These are phyloP conservation scores for Vachellia collinsii DNA, from an alignment of 306 rosid genomes.

Conservation along the genomic window DNA sequence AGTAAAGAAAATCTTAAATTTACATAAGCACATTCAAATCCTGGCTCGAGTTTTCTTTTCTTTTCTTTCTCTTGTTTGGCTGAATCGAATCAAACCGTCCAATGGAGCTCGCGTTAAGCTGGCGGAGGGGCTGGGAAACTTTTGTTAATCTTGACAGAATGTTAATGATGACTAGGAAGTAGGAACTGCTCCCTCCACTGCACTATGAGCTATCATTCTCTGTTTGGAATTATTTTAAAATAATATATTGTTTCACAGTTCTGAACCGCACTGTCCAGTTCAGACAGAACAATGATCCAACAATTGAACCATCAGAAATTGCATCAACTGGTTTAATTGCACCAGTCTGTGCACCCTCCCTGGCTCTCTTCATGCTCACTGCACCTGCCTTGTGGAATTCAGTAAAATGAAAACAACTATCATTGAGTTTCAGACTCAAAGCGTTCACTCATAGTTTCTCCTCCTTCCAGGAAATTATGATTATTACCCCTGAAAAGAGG, in stretches of 20 bases:
- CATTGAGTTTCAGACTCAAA: slow-evolving; percentile 26
- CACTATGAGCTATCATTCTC: too few species aligned
- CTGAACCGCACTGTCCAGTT: slow-evolving; percentile 61
- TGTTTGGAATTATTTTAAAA: too few species aligned
- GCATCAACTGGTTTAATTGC: slow-evolving; percentile 44
- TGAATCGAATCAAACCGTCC: slow-evolving; percentile 47
- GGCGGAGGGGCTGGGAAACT: slow-evolving; percentile 10
- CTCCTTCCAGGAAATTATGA: slow-evolving; percentile 16
- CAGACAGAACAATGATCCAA: slow-evolving; percentile 57
- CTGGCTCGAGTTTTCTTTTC: too few species aligned
- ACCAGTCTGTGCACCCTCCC: slow-evolving; percentile 8
- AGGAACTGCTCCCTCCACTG: too few species aligned
- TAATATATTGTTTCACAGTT: slow-evolving; percentile 32
- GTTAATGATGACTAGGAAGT: background rate
- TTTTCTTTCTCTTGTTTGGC: slow-evolving; percentile 1
- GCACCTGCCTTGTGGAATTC: slow-evolving; percentile 37
- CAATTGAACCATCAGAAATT: slow-evolving; percentile 49
- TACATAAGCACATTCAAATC: too few species aligned
- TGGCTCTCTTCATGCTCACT: slow-evolving; percentile 5
- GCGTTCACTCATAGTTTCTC: slow-evolving; percentile 35
- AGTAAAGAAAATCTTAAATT: too few species aligned
- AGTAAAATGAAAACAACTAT: slow-evolving; percentile 30
- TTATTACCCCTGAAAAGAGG: slow-evolving; percentile 13
- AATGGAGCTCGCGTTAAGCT: slow-evolving; percentile 24
- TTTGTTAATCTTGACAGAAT: background rate